Base-by-base conservation (phyloP, 768 basidiomycete genomes). In the Leucocoprinus leucothites region DNA sequence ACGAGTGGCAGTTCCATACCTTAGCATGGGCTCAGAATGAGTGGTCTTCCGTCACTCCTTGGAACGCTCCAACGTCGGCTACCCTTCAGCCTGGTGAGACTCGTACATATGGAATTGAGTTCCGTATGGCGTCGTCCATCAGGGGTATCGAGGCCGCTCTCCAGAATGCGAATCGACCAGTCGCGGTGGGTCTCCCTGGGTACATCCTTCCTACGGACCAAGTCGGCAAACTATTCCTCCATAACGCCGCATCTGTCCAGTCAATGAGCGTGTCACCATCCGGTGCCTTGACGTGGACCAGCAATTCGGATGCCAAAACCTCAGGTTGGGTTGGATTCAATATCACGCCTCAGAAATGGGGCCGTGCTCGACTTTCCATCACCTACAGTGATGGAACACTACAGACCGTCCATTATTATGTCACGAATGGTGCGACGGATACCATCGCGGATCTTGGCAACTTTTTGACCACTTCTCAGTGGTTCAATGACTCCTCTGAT, bases 1-100 rank as follows among this genome's bases (percentile, higher is more conserved):
- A 81, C 65, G 82, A 82, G 69, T 82, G 82, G 81, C 76, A 79
- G 60, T 81, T 81, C 63, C 82, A 82, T 53, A 82, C 80, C 3
- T 64, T 80, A 19, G 81, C 81, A 0, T 82, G 80, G 61, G 80
- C 81, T 11, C 68, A 81, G 58, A 77, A 80, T 60, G 80, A 82
- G 61, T 82, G 82, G 82, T 69, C 69, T 6, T 60, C 61, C 7
- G 76, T 76, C 35, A 76, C 77, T 0, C 80, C 82, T 0, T 82
- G 81, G 80, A 83, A 82, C 60, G 74, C 74, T 2, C 72, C 81
- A 3, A 77, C 80, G 1, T 80, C 78, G 13, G 68, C 62, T n/a
- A 70, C 67, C 7, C 71, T 83, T 5, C 70, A 75, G 26, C 71
- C 80, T 3, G 75, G 76, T 0, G 65, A 80, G 58, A 77, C 71